Conservation (phyloP, 1,139 yeast species). For the Nakaseomyces delphensis region DNA sequence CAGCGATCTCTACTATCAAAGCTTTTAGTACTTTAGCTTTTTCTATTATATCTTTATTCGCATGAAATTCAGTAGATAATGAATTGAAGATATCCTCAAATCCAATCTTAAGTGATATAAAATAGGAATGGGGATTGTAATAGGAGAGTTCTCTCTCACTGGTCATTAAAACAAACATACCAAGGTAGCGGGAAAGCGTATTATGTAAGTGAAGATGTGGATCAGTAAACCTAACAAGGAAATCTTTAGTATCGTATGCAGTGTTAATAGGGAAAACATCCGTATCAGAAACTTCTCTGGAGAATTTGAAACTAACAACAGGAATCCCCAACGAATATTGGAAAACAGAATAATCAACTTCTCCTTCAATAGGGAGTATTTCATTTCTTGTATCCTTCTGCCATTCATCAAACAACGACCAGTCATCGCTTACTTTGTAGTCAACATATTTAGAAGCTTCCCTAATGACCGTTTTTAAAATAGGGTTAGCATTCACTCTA, state of each 20-base stretch:
- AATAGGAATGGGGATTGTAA: constrained; percentile 32
- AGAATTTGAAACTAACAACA: constrained; percentile 37
- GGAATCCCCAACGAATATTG: constrained; percentile 47
- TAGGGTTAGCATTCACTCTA: constrained; percentile 35
- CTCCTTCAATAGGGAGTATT: constrained; percentile 31
- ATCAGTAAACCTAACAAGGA: constrained; percentile 51
- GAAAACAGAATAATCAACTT: constrained; percentile 39
- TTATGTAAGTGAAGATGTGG: constrained; percentile 47
- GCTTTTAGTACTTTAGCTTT: constrained; percentile 12
- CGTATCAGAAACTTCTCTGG: constrained; percentile 26
- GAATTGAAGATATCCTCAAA: constrained; percentile 9
- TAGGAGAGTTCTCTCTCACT: constrained; percentile 45
- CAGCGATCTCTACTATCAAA: constrained; percentile 11
- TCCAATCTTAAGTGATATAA: constrained; percentile 8
- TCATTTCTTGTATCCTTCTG: constrained; percentile 22
- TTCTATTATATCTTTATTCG: constrained; percentile 16
- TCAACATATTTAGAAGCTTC: constrained; percentile 34
- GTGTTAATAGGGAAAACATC: constrained; percentile 52
- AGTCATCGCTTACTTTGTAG: constrained; percentile 25
- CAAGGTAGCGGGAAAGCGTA: constrained; percentile 49
- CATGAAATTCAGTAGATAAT: background rate
- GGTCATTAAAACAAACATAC: constrained; percentile 45
- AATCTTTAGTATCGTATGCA: constrained; percentile 47
- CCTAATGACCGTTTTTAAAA: constrained; percentile 33
- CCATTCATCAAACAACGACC: constrained; percentile 35